Base-by-base conservation (phyloP, 495 filamentous ascomycete species). In the Annulohypoxylon bovei region DNA sequence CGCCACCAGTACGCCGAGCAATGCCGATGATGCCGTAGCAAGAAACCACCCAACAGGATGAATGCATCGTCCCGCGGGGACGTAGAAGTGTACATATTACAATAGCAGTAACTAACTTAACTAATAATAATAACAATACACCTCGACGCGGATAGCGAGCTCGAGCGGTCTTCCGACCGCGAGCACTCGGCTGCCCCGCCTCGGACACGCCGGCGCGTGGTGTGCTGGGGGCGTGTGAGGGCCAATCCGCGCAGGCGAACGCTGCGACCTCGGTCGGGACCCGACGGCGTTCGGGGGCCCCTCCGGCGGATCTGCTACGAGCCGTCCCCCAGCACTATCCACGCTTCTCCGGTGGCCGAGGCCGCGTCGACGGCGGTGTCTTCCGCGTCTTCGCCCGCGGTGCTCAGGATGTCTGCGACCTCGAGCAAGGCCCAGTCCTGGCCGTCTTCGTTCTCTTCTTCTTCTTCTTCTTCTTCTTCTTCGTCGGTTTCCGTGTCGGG, bases 301-400 rank as follows among this genome's bases (percentile, higher is more conserved):
- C 75, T 61, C 75, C 32, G 67, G 79, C 77, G 79, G 79, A 84
- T 76, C 79, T 84, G 82, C 75, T 84, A 77, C 81, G 74, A 83
- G 81, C 79, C 82, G 77, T 80, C 79, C 53, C 77, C 78, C 72
- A 84, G 75, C 71, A 82, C 71, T 4, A 83, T 70, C 80, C 79
- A 82, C 65, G 72, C 65, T 46, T 68, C 71, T 25, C 61, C 75
- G 50, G 55, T 32, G 55, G 50, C 42, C 9, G 70, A 69, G 39
- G 50, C 14, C 12, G 60, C 30, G 37, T 68, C 70, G 40, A 67
- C 71, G 40, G 67, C 71, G 7, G 52, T n/a, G 49, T 68, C 70
- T 54, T 72, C 68, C 25, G 20, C 50, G 37, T 62, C 66, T 6
- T 44, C 40, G 40, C 50, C 65, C 23, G 44, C 28, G 23, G 35